Base-by-base conservation (phyloP, 2,329 filamentous ascomycete species). In the Intubia oerlemansii region DNA sequence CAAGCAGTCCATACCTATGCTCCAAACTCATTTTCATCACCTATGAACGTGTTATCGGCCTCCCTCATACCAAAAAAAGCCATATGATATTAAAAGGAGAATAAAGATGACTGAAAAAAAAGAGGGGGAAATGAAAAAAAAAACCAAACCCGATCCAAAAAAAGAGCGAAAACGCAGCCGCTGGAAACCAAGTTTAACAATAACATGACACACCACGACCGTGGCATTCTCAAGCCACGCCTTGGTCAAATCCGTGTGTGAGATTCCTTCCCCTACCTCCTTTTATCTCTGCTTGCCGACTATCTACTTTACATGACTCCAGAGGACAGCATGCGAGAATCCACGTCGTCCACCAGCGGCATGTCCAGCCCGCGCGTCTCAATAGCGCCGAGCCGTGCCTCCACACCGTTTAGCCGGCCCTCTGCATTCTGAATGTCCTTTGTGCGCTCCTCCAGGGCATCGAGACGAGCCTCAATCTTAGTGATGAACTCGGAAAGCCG, bases 381-480 rank as follows among this genome's bases (percentile, higher is more conserved):
- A 38, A 53, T 47, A 13, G 46, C 47, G n/a, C 42, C 45, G 36
- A 53, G 42, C 19, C 48, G 42, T 10, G 47, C 45, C 32, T 53
- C 50, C 25, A 53, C 38, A 14, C 44, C 44, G 34, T 38, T 42
- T 27, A 53, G 40, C 10, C 47, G 45, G 22, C 29, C 32, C 21
- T 42, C 39, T 29, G 31, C 18, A 12, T 34, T 19, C 8, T 29
- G 28, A 8, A 29, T 30, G 15, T 34, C 34, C 15, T 35, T 32
- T 12, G 36, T 22, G 9, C 47, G 39, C 32, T 46, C 44, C 41
- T 68, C 62, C 18, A 69, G 50, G 25, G 53, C 53, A 12, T 65
- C 59, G 32, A 68, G 48, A n/a, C 62, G 53, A 44, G 64, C 63
- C 39, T 63, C 55, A 16, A 68, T 53, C 27, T 51, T 51, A 11